Evolutionary conservation across 352 stramenopile genomes (phyloP).

Genomic region (Globisporangium perplexum): DNA sequence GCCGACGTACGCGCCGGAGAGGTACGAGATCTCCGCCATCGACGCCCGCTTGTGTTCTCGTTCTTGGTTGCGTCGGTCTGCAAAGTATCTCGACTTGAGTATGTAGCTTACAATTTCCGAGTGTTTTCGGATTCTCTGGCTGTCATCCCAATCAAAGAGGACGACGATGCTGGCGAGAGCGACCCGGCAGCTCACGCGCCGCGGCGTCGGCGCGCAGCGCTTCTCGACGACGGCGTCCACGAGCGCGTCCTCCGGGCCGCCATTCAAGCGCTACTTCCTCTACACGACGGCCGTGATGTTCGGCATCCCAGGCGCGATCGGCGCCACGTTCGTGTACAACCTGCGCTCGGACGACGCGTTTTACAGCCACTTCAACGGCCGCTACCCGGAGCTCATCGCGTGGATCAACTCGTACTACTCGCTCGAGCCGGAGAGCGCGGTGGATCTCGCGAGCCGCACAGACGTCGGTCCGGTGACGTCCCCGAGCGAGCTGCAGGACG

Average conservation of each 20-base stretch:
- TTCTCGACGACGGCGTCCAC: conserved; percentile 11
- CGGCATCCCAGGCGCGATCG: conserved; percentile 56
- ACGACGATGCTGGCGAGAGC: background rate
- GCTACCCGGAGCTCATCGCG: conserved; percentile 72
- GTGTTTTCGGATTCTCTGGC: background rate
- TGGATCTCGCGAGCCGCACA: conserved; percentile 43
- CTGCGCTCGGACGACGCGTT: conserved; percentile 78
- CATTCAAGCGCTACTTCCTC: conserved; percentile 69
- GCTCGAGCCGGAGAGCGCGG: conserved; percentile 34
- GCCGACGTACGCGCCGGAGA: conserved; percentile 60
- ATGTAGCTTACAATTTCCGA: background rate
- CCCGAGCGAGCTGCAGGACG: conserved; percentile 47
- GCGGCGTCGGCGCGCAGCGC: background rate
- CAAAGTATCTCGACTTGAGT: too few relatives aligned
- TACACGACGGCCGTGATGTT: conserved; percentile 78
- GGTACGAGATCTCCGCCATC: conserved; percentile 53
- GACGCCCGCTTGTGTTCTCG: conserved; percentile 1
- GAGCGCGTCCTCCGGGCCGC: conserved; percentile 16
- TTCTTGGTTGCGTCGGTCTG: background rate
- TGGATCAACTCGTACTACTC: conserved; percentile 60
- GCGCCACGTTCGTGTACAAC: conserved; percentile 78
- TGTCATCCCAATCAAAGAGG: background rate
- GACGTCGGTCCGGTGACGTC: conserved; percentile 64
- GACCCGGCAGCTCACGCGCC: conserved; percentile 1
- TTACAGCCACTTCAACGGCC: conserved; percentile 79